Evolutionary conservation across 768 basidiomycete genomes (phyloP).

Genomic region (Termitomyces sp.): DNA sequence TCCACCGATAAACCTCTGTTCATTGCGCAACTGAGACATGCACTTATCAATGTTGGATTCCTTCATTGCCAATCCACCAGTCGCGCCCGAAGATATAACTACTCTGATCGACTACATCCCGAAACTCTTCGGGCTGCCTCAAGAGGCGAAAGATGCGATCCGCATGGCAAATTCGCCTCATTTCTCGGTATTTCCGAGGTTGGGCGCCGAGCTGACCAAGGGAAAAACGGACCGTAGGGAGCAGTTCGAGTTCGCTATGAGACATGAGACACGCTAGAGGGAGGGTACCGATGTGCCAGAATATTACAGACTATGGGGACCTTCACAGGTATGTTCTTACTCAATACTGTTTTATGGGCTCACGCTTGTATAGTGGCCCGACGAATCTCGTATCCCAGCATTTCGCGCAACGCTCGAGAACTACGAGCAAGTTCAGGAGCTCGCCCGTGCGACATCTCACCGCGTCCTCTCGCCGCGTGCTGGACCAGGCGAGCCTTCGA

Average conservation of each 20-base stretch:
- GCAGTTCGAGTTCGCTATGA: constrained; percentile 80
- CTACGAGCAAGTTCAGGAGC: constrained; percentile 59
- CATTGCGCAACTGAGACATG: constrained; percentile 61
- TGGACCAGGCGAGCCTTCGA: no score
- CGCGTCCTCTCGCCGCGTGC: no score
- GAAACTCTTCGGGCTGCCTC: constrained; percentile 66
- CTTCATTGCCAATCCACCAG: constrained; percentile 67
- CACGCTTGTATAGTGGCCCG: constrained; percentile 64
- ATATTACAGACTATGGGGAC: no score
- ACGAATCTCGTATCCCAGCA: constrained; percentile 67
- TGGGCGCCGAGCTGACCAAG: constrained; percentile 75
- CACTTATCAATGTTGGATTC: constrained; percentile 71
- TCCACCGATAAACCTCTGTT: no score
- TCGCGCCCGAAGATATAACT: constrained; percentile 46
- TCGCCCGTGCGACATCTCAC: no score
- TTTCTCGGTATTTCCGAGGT: constrained; percentile 73
- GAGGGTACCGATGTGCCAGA: constrained; percentile 50
- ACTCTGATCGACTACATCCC: constrained; percentile 60
- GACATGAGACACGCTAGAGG: constrained; percentile 58
- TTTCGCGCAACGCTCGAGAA: constrained; percentile 56
- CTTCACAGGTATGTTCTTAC: constrained; percentile 54
- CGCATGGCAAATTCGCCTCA: constrained; percentile 70
- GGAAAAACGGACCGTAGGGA: constrained; percentile 73
- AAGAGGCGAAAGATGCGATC: constrained; percentile 62
- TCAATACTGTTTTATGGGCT: not conserved